Evolutionary conservation across 129 eudicot genomes (phyloP).

Genomic region (Heracleum sosnowskyi): DNA sequence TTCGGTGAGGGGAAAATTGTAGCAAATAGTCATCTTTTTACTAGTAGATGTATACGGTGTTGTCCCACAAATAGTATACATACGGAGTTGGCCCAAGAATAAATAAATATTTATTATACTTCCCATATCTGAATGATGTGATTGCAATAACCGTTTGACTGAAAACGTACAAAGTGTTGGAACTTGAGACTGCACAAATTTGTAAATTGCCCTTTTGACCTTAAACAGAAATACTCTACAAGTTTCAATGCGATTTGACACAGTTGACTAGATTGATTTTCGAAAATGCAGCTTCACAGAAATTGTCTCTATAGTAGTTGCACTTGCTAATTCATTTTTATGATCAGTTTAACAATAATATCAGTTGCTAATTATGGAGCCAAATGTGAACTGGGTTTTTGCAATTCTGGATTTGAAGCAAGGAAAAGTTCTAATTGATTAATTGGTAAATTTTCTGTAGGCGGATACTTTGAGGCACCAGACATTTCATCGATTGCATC

Average conservation of each 20-base stretch:
- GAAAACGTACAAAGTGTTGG: neutral
- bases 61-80: neutral
- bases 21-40: neutral
- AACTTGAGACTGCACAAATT: neutral
- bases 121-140: neutral
- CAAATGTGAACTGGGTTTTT: neutral
- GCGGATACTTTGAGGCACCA: conserved; percentile 70
- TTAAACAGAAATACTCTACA: neutral
- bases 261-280: neutral
- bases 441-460: conserved; percentile 20
- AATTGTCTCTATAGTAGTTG: neutral
- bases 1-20: neutral
- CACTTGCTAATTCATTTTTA: neutral
- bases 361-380: neutral
- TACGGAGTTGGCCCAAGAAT: neutral
- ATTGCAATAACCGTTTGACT: conserved; percentile 1
- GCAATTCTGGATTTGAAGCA: neutral
- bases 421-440: neutral
- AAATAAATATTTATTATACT: neutral
- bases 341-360: neutral
- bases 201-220: neutral
- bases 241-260: neutral
- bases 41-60: neutral
- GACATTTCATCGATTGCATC: conserved; percentile 56
- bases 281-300: neutral